Percentiles rank a stretch among this genome's conserved stretches.
Evolutionary conservation across 1,139 yeast genomes (phyloP).

Genomic region (Saccharomycopsis phalli): DNA sequence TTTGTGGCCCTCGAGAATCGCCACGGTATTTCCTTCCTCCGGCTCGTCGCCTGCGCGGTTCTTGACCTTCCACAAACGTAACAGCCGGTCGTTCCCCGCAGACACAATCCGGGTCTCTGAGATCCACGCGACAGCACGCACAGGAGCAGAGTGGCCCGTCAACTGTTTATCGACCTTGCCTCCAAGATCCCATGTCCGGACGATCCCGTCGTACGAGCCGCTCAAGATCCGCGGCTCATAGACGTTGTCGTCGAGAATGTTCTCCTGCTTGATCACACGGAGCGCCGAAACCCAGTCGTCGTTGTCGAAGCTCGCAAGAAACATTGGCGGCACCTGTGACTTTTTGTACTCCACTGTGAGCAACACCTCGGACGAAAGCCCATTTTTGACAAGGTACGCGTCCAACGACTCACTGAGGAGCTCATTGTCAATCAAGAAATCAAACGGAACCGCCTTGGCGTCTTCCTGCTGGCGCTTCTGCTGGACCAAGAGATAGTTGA

Average conservation of each 20-base stretch:
- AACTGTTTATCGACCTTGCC: conserved; percentile 80
- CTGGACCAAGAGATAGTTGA: conserved; percentile 66
- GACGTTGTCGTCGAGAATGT: conserved; percentile 23
- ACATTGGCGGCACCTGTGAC: conserved; percentile 89
- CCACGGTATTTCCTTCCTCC: conserved; percentile 68
- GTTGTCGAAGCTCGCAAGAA: conserved; percentile 76
- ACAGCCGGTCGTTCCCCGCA: conserved; percentile 81
- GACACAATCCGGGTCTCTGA: conserved; percentile 69
- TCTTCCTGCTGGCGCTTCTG: conserved; percentile 29
- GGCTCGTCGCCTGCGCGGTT: conserved; percentile 40
- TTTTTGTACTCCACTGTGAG: conserved; percentile 82
- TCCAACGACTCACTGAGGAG: conserved; percentile 69
- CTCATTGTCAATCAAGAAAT: conserved; percentile 80
- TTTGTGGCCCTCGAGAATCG: conserved; percentile 80
- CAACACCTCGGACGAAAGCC: conserved; percentile 74
- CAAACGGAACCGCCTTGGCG: conserved; percentile 75
- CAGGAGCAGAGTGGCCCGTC: conserved; percentile 81
- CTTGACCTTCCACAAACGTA: conserved; percentile 79
- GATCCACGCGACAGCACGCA: conserved; percentile 73
- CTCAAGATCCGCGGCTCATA: conserved; percentile 51
- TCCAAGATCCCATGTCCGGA: conserved; percentile 76
- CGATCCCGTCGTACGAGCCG: conserved; percentile 93
- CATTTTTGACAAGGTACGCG: conserved; percentile 67
- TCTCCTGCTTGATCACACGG: conserved; percentile 31
- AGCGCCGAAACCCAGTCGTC: conserved; percentile 95